These are phyloP conservation scores for Evernia prunastri DNA, from an alignment of 495 filamentous ascomycete species.

Conservation along the genomic window DNA sequence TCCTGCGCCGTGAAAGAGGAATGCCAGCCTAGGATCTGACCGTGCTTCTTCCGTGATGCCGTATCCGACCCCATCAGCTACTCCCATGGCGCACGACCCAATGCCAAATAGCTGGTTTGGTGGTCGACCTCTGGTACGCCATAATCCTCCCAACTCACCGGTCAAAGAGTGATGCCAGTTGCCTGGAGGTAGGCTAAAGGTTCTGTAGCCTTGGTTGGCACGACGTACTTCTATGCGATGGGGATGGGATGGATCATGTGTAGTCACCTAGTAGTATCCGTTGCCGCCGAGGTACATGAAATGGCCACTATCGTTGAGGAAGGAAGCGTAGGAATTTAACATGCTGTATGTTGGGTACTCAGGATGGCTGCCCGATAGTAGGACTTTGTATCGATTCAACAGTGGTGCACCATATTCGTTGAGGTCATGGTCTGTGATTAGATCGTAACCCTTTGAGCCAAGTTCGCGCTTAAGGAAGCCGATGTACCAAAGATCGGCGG, in stretches of 20 bases:
- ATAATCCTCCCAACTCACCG: not conserved
- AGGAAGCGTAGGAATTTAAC: slow-evolving; percentile 15
- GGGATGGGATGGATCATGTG: not conserved
- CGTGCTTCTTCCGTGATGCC: slow-evolving; percentile 16
- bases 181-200: not conserved
- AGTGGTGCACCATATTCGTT: slow-evolving; percentile 20
- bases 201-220: not conserved
- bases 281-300: not conserved
- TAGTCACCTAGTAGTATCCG: not conserved
- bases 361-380: slow-evolving; percentile 24
- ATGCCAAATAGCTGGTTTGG: slow-evolving; percentile 30
- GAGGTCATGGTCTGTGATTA: slow-evolving; percentile 34
- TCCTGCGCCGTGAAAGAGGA: slow-evolving; percentile 8
- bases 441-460: slow-evolving; percentile 25
- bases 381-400: slow-evolving; percentile 22
- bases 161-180: slow-evolving; percentile 1
- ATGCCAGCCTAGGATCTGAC: slow-evolving; percentile 3
- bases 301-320: not conserved
- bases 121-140: slow-evolving; percentile 28
- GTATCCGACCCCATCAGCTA: slow-evolving; percentile 23
- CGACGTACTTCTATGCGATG: not conserved
- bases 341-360: slow-evolving; percentile 25
- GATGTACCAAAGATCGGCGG: not conserved
- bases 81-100: slow-evolving; percentile 29
- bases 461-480: slow-evolving; percentile 26